These are phyloP conservation scores for Leptographium flavum DNA, from an alignment of 2,329 filamentous ascomycete genomes.

Conservation along the genomic window DNA sequence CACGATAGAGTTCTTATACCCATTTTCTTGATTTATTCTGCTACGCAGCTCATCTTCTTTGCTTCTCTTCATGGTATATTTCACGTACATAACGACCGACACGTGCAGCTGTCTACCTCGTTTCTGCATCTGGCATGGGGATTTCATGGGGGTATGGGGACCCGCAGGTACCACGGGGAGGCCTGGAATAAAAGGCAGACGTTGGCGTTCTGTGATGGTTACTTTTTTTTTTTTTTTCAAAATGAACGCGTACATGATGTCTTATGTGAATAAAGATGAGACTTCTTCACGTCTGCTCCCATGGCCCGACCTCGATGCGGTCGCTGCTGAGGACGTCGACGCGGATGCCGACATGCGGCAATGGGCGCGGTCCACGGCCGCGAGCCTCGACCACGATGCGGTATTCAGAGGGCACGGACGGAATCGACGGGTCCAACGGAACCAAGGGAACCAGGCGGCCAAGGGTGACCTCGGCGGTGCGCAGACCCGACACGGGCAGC, in stretches of 20 bases:
- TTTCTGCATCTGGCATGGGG: no score
- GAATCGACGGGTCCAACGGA: no score
- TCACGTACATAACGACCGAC: no score
- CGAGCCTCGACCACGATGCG: slow-evolving; percentile 56
- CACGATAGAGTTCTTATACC: not conserved
- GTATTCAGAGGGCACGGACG: slow-evolving; percentile 51
- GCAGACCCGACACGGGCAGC: slow-evolving; percentile 29
- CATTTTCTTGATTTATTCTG: not conserved
- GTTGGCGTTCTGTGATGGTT: not conserved
- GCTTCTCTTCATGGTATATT: not conserved
- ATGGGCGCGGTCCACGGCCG: slow-evolving; percentile 40
- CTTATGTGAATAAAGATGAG: no score
- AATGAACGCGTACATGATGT: not conserved
- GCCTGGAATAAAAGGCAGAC: not conserved
- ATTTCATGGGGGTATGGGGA: no score
- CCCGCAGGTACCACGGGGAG: no score
- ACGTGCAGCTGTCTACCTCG: no score
- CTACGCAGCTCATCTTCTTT: not conserved
- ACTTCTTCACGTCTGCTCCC: no score
- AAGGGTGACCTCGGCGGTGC: slow-evolving; percentile 7
- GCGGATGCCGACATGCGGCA: slow-evolving; percentile 27
- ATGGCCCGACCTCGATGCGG: slow-evolving; percentile 26
- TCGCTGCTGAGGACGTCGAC: slow-evolving; percentile 38
- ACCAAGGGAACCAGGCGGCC: not conserved
- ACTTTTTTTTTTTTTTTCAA: not conserved